Evolutionary conservation across 257 asterid species (phyloP), one percentile per base, ranked within the genome.

Genomic region (Capsicum pubescens): DNA sequence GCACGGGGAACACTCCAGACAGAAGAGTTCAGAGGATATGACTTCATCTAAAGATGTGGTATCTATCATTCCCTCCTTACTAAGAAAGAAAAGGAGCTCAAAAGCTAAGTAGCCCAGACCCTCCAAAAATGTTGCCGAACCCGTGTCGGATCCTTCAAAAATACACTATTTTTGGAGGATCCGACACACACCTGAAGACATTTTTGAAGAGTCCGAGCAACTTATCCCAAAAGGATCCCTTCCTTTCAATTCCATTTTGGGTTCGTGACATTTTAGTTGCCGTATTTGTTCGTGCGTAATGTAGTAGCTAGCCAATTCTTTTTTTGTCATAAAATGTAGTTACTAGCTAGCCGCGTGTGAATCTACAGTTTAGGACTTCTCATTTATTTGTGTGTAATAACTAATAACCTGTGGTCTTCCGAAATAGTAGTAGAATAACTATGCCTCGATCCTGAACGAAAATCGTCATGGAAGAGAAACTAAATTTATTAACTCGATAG

Each of bases 41-140:
- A 93, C 99, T 83, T 92, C 97, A 66, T 95, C 99, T 66, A 95
- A 93, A 90, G 97, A 95, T 86, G 97, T 94, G 99, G 99, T 95
- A 95, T 74, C 55, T 15, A 17, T 82, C 76, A 32, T 26, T 56
- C 50, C 48, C 60, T 35, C 26, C 35, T 77, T 15, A n/a, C 36
- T 71, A 71, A 17, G 15, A 71, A 71, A 42, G 56, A 42, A 70
- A 42, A 16, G 56, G 35, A 70, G 17, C 35, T 32, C 57, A 44
- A 70, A 44, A 71, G 32, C 32, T 26, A 26, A 26, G 32, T 26
- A 26, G 32, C 1, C 2, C 1, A 2, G 32, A 26, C 32, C 1
- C 32, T 26, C 32, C 32, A 26, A 26, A 26, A 26, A 26, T 26
- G 32, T 26, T 26, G 32, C 32, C 32, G 32, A 1, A 26, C 32